These are phyloP conservation scores for Fusarium tjaetaba DNA, from an alignment of 2,329 filamentous ascomycete genomes.

Conservation along the genomic window DNA sequence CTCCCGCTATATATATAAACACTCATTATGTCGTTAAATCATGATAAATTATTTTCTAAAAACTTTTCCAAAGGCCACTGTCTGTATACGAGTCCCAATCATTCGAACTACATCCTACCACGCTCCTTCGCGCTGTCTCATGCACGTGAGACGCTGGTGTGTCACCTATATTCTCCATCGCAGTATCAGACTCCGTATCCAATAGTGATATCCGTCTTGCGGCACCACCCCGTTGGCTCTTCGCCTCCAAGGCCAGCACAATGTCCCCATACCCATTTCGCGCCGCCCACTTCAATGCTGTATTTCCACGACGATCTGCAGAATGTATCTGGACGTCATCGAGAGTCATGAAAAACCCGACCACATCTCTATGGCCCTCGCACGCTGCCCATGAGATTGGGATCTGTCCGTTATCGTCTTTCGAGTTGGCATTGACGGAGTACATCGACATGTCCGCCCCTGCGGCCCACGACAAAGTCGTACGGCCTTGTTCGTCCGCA, in stretches of 20 bases:
- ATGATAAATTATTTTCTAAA: accelerated
- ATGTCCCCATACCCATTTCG: background rate
- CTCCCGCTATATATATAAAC: background rate
- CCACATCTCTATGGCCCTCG: background rate
- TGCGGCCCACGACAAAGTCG: background rate
- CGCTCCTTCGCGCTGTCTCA: background rate
- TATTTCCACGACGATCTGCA: background rate
- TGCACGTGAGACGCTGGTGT: background rate
- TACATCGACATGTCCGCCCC: background rate
- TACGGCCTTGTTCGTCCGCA: background rate
- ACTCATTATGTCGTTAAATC: background rate
- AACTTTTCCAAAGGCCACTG: background rate
- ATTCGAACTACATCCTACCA: background rate
- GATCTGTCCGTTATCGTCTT: background rate
- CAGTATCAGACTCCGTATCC: background rate
- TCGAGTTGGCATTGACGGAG: background rate
- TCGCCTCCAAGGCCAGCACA: background rate
- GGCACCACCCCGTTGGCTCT: background rate
- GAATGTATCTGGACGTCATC: background rate
- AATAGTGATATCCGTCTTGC: background rate
- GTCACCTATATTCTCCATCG: background rate
- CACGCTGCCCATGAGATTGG: background rate
- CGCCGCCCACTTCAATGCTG: background rate
- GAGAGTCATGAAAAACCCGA: background rate
- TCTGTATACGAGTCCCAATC: background rate